Conservation (phyloP, 106 monocot species). For the Xerophyta viscosa region DNA sequence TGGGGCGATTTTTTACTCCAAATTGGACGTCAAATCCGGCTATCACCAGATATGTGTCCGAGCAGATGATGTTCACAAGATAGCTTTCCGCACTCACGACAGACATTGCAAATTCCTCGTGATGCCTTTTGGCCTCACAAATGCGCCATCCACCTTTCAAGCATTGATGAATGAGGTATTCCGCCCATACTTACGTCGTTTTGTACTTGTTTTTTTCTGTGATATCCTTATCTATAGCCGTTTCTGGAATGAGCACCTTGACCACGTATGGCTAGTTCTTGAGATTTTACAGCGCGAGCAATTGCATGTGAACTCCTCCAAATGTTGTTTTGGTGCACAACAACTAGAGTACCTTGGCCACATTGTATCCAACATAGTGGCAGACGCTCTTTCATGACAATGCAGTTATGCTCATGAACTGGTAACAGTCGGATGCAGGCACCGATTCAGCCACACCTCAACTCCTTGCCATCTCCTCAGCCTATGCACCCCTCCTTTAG, state of each 20-base stretch:
- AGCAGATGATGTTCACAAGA: not conserved
- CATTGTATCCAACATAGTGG: too few relatives aligned
- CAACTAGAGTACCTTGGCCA: too few relatives aligned
- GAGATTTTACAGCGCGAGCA: not conserved
- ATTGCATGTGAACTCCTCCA: not conserved
- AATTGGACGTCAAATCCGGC: slow-evolving; percentile 4
- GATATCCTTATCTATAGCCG: not conserved
- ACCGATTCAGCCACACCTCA: too few relatives aligned
- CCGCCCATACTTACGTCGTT: not conserved
- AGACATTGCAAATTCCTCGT: slow-evolving; percentile 1
- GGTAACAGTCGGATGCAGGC: too few relatives aligned
- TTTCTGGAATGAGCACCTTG: not conserved
- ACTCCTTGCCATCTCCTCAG: too few relatives aligned
- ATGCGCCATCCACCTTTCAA: slow-evolving; percentile 1
- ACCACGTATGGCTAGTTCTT: too few relatives aligned
- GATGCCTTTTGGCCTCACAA: slow-evolving; percentile 2
- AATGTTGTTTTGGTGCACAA: not conserved
- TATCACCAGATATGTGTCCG: slow-evolving; percentile 11
- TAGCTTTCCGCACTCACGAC: not conserved
- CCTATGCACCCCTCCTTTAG: too few relatives aligned
- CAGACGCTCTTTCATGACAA: too few relatives aligned
- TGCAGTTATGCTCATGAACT: too few relatives aligned
- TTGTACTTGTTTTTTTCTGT: not conserved
- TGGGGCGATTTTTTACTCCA: not conserved
- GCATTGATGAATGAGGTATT: not conserved